These are phyloP conservation scores for Xylariomycetidae sp. DNA, from an alignment of 2,329 filamentous ascomycete species.

Conservation along the genomic window DNA sequence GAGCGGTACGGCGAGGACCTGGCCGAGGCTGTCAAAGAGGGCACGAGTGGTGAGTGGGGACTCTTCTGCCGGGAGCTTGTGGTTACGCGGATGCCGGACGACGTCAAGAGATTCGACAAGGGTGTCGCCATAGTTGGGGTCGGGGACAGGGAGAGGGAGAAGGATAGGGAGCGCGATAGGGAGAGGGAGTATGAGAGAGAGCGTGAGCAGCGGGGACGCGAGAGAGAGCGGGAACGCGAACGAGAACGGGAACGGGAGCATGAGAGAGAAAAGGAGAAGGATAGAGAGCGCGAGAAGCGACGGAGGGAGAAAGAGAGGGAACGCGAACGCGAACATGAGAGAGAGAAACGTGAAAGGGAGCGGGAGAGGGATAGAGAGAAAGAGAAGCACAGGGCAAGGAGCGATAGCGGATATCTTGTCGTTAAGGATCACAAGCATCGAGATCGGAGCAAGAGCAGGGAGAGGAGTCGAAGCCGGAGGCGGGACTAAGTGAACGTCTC, in stretches of 20 bases:
- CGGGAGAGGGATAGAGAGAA: constrained; percentile 7
- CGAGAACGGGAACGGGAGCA: constrained; percentile 8
- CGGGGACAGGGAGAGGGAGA: constrained; percentile 10
- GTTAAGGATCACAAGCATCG: constrained; percentile 22
- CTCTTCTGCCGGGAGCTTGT: constrained; percentile 70
- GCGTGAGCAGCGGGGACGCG: constrained; percentile 7
- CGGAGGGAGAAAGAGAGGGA: constrained; percentile 9
- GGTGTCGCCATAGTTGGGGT: constrained; percentile 23
- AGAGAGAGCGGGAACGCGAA: constrained; percentile 8
- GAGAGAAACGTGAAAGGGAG: too few species aligned
- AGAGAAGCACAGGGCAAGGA: constrained; percentile 7
- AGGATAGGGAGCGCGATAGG: constrained; percentile 8
- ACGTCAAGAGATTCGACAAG: constrained; percentile 50
- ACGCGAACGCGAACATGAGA: constrained; percentile 9
- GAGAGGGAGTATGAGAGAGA: constrained; percentile 13
- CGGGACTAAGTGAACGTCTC: constrained; percentile 7
- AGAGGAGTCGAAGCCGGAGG: constrained; percentile 19
- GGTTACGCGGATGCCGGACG: constrained; percentile 55
- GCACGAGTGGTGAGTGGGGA: constrained; percentile 72
- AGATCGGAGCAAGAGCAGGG: constrained; percentile 18
- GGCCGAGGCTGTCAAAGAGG: constrained; percentile 72
- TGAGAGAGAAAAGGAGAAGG: constrained; percentile 10
- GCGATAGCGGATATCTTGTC: constrained; percentile 13
- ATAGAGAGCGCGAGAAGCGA: constrained; percentile 6
- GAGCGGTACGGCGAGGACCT: constrained; percentile 72